These are phyloP conservation scores for Yamadazyma endophytica DNA, from an alignment of 805 yeast genomes.

Conservation along the genomic window DNA sequence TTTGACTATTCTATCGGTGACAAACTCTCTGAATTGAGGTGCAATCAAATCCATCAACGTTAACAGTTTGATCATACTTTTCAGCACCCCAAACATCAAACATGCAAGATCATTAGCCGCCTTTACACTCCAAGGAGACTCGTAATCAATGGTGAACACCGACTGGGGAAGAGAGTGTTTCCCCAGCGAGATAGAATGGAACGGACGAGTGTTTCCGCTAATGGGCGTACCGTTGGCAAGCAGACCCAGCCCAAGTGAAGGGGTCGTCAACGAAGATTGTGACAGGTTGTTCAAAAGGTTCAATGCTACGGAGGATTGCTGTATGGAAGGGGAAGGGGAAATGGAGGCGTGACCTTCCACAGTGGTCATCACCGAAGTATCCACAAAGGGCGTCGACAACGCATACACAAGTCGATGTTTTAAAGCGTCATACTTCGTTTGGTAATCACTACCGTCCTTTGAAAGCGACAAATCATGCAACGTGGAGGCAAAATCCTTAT, in stretches of 20 bases:
- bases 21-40: constrained; percentile 70
- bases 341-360: constrained; percentile 9
- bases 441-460: constrained; percentile 20
- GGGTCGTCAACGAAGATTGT: constrained; percentile 4
- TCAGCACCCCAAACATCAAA: constrained; percentile 77
- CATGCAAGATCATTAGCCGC: constrained; percentile 91
- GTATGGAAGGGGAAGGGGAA: constrained; percentile 20
- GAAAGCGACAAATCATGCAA: constrained; percentile 55
- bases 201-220: constrained; percentile 37
- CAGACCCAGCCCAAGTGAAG: too few relatives aligned
- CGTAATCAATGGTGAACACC: constrained; percentile 71
- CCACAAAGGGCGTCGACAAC: constrained; percentile 63
- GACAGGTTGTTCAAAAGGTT: constrained; percentile 16
- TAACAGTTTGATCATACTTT: constrained; percentile 54
- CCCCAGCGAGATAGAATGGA: constrained; percentile 63
- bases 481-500: constrained; percentile 46
- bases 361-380: constrained; percentile 30
- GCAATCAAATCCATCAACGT: constrained; percentile 75
- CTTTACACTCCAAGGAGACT: constrained; percentile 72
- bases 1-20: constrained; percentile 42
- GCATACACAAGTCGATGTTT: constrained; percentile 53
- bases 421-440: constrained; percentile 36
- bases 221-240: too few relatives aligned
- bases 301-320: constrained; percentile 31
- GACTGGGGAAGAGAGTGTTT: constrained; percentile 78